Base-by-base conservation (phyloP, 768 basidiomycete genomes). In the Pisolithus marmoratus region DNA sequence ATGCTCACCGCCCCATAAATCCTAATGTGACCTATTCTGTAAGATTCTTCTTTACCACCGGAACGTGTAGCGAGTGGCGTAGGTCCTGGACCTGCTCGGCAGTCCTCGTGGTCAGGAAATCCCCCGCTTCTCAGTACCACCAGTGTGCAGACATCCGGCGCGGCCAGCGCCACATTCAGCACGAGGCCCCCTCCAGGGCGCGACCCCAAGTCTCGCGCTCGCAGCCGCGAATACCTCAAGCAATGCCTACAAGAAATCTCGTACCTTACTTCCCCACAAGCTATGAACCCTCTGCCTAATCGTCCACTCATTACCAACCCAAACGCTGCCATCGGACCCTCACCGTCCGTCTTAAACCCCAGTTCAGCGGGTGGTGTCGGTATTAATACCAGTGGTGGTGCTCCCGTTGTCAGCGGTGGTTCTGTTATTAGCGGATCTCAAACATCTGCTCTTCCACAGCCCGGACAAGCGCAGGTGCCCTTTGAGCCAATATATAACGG, bases 241-340 rank as follows among this genome's bases (percentile, higher is more conserved):
- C 95, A 99, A 85, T 97, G 96, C 71, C 76, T 99, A 23, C 96
- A 98, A 72, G 96, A 99, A 76, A 90, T 99, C 58, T 90, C 91
- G 12, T 99, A 99, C 70, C 75, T 99, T 49, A 99, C 96, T 1
- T 97, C 95, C 0, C 86, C 93, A 1, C 90, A 96, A 67, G 94
- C 96, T 6, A 87, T 98, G 80, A 99, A 99, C 66, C 96, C 96
- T 41, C 76, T 97, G 47, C 93, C 93, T 3, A 89, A 92, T 54
- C 82, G 91, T 60, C 87, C 90, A 2, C 75, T 92, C 51, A 68
- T 77, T 48, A 74, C 69, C 40, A 88, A 82, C 61, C 68, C 84
- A 2, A 66, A 58, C 43, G 54, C 56, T n/a, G 60, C 61, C 34
- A 58, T 63, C 47, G 51, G 65, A 17, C 48, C 54, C 9, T 22